Evolutionary conservation across 2,329 filamentous ascomycete species (phyloP), one percentile per base, ranked within the genome.

Genomic region (Diaporthe nobilis): DNA sequence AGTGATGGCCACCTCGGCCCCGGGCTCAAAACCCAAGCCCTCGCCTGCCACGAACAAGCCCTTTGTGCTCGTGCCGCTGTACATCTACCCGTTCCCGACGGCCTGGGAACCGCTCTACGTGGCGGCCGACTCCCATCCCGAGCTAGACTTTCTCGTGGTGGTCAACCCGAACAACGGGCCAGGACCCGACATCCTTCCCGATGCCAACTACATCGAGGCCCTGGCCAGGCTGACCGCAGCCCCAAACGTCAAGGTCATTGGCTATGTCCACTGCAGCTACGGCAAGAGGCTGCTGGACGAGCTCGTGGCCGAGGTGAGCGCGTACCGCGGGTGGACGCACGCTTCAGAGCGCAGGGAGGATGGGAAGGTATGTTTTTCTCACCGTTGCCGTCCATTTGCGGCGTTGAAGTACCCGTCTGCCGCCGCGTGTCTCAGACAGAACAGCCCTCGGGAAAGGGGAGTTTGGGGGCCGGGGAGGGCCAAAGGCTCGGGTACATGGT

Each of bases 281-380:
- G 81, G 82, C 5, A 51, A 78, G 58, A 78, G 82, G 4, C 39
- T 71, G 2, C 57, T 72, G 6, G 75, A 61, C 25, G 79, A 78
- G 15, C 72, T 83, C 28, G 47, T 77, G 53, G 68, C 81, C 75
- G 87, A 89, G 76, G 84, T 89, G 61, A 82, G 83, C 71, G 82
- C 81, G 6, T 89, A 88, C 75, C 84, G 83, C 22, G 84, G 82
- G 51, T 89, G 87, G 87, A 82, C 81, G 72, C 81, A 81, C 34
- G 72, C 13, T 44, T 76, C 44, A 44, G 51, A 51, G 76, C 67
- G 53, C 58, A 75, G 42, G 13, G 75, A 72, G n/a, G 49, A 75
- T 49, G 71, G 77, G 2, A 67, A 75, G 70, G 76, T 77, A 65
- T 65, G 58, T 42, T 37, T 34, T 34, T 15, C 22, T 12, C 12